Evolutionary conservation across 176 grass and related monocot genomes (phyloP).

Genomic region (Otatea glauca): DNA sequence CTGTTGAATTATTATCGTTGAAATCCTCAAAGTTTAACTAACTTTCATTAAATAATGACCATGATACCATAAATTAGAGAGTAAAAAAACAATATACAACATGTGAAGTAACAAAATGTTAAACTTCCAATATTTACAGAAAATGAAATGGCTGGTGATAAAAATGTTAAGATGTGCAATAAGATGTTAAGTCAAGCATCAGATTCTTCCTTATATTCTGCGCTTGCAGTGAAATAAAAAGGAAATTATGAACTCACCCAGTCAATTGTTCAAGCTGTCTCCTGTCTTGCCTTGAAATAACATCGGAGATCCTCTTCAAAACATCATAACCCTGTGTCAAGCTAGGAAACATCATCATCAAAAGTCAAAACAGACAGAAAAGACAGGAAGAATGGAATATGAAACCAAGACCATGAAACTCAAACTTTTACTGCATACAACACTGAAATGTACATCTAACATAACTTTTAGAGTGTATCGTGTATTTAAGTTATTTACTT

Average conservation of each 20-base stretch:
- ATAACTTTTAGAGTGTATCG: neutral
- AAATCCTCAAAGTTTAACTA: conserved; percentile 11
- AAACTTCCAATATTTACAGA: neutral
- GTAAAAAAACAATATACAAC: neutral
- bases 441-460: neutral
- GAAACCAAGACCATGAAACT: conserved; percentile 25
- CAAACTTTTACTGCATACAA: conserved; percentile 23
- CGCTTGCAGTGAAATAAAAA: conserved; percentile 21
- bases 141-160: neutral
- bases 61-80: neutral
- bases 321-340: conserved; percentile 85
- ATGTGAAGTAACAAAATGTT: neutral
- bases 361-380: conserved; percentile 43
- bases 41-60: conserved; percentile 14
- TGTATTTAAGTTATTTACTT: conserved; percentile 1
- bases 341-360: conserved; percentile 27
- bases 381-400: conserved; percentile 10
- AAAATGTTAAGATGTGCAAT: conserved; percentile 15
- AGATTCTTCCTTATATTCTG: neutral
- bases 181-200: conserved; percentile 1
- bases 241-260: conserved; percentile 54
- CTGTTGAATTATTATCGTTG: neutral
- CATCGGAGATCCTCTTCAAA: conserved; percentile 81
- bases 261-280: conserved; percentile 87
- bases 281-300: conserved; percentile 67